A percentile compares a stretch with the other conserved stretches of the same genome.
Conservation (phyloP, 1,139 yeast genomes). For the Nakaseomyces bracarensis region DNA sequence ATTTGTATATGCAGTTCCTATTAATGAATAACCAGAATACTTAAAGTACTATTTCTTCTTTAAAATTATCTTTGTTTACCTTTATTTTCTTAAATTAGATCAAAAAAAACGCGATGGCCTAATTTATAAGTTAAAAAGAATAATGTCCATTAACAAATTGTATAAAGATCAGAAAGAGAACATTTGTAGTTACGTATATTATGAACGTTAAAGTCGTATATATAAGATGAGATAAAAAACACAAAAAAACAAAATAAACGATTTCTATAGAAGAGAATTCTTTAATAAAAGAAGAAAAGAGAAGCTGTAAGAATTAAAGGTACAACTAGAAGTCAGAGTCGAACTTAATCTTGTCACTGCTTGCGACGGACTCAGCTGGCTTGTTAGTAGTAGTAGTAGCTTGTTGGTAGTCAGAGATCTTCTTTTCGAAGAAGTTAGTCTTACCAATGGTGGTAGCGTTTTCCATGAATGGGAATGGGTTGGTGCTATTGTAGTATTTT, state of each 20-base stretch:
- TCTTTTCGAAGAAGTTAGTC: slow-evolving; percentile 97
- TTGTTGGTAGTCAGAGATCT: slow-evolving; percentile 97
- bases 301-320: not conserved
- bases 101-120: too few species aligned
- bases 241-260: not conserved
- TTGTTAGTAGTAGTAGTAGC: slow-evolving; percentile 86
- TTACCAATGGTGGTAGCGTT: slow-evolving; percentile 95
- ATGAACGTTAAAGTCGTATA: slow-evolving; percentile 2
- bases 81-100: too few species aligned
- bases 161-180: too few species aligned
- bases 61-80: too few species aligned
- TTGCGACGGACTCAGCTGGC: slow-evolving; percentile 35
- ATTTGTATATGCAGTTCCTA: not conserved
- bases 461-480: slow-evolving; percentile 99
- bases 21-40: too few species aligned
- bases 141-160: too few species aligned
- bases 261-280: not conserved
- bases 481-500: slow-evolving; percentile 76
- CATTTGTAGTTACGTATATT: too few species aligned
- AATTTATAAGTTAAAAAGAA: too few species aligned
- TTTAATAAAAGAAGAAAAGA: too few species aligned
- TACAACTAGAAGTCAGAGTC: slow-evolving; percentile 42
- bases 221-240: not conserved
- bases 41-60: too few species aligned
- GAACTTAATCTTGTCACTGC: slow-evolving; percentile 37